These are phyloP conservation scores for Triticum urartu DNA, from an alignment of 176 grass and related monocot species.

Conservation along the genomic window DNA sequence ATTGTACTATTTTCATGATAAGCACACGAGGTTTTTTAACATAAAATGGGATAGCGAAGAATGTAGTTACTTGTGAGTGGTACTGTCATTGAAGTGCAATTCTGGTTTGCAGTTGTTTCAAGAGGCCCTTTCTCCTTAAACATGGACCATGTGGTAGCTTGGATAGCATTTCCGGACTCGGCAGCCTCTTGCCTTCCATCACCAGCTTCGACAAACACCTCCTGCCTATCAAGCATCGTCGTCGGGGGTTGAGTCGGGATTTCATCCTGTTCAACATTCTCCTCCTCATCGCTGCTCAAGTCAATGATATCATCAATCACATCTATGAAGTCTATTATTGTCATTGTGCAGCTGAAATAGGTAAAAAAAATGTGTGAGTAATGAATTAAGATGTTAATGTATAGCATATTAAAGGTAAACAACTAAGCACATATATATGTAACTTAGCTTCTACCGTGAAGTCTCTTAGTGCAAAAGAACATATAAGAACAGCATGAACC, in stretches of 20 bases:
- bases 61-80: neutral
- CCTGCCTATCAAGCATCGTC: neutral
- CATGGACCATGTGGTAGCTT: neutral
- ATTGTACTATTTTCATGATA: neutral
- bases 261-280: neutral
- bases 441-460: no score
- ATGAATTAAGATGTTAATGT: no score
- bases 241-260: neutral
- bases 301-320: neutral
- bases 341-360: no score
- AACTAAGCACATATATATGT: no score
- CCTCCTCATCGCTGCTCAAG: neutral
- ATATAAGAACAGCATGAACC: no score
- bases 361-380: no score
- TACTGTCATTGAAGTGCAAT: neutral
- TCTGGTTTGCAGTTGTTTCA: neutral
- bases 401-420: no score
- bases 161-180: neutral
- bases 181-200: neutral
- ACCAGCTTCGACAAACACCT: neutral
- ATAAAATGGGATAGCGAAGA: neutral
- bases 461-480: no score
- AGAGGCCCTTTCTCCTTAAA: neutral
- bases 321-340: neutral
- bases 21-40: neutral